These are phyloP conservation scores for Ceratocystis diversiconidia DNA, from an alignment of 2,329 filamentous ascomycete species.

Conservation along the genomic window DNA sequence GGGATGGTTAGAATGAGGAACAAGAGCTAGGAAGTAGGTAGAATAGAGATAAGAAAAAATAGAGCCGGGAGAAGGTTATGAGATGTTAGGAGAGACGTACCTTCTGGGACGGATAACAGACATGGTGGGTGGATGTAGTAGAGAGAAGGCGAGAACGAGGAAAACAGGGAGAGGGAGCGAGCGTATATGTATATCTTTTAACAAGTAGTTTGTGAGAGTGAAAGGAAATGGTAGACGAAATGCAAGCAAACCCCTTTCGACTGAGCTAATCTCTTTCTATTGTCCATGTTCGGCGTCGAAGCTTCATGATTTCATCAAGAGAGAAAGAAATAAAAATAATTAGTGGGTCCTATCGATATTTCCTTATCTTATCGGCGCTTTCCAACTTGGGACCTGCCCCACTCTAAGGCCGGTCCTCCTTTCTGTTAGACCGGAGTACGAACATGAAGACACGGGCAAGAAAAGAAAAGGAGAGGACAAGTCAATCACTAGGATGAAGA, in stretches of 20 bases:
- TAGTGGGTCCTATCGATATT: not conserved
- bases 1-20: not conserved
- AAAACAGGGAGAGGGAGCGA: not conserved
- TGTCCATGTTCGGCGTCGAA: not conserved
- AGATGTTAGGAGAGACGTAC: conserved; percentile 3
- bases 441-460: no score
- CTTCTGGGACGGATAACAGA: conserved; percentile 17
- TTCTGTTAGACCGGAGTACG: not conserved
- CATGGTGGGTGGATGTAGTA: conserved; percentile 7
- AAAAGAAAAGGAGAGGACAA: no score
- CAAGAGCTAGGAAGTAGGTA: not conserved
- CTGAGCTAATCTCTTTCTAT: not conserved
- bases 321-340: conserved; percentile 1
- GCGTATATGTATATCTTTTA: not conserved
- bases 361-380: conserved; percentile 5
- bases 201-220: no score
- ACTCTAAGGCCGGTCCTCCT: not conserved
- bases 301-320: not conserved
- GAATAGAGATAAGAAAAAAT: not conserved
- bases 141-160: not conserved
- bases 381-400: not conserved
- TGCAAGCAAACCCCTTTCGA: not conserved
- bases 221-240: not conserved
- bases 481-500: no score
- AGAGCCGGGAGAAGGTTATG: not conserved